These are phyloP conservation scores for Cylindrodendrum hubeiense DNA, from an alignment of 2,329 filamentous ascomycete species.

Conservation along the genomic window DNA sequence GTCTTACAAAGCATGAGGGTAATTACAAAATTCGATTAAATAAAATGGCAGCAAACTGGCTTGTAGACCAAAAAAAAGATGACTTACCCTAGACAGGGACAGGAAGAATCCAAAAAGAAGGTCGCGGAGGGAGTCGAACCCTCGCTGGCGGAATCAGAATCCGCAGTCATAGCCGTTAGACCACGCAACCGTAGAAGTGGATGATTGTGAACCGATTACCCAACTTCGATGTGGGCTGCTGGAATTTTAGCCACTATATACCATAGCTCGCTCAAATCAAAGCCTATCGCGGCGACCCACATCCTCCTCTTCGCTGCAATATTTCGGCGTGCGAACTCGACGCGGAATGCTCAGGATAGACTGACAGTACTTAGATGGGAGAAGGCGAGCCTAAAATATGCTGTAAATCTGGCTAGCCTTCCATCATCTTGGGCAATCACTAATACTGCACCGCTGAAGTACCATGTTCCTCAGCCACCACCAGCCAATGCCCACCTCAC, in stretches of 20 bases:
- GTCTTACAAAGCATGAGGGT: no score
- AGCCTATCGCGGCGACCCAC: no score
- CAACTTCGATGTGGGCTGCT: neutral
- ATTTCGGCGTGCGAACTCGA: no score
- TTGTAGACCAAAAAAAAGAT: neutral
- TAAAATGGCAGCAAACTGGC: neutral
- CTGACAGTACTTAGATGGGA: no score
- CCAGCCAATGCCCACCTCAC: neutral
- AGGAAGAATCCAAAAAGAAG: slow-evolving; percentile 24
- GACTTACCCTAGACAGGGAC: neutral
- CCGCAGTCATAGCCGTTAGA: slow-evolving; percentile 45
- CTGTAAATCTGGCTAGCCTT: no score
- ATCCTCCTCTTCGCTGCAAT: no score
- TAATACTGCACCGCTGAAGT: no score
- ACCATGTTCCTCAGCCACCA: neutral
- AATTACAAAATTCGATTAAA: neutral
- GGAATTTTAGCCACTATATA: neutral
- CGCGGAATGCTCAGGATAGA: no score
- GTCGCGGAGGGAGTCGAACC: slow-evolving; percentile 44
- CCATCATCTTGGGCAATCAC: no score
- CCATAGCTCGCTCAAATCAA: neutral
- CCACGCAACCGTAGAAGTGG: slow-evolving; percentile 35
- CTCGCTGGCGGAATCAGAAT: slow-evolving; percentile 46
- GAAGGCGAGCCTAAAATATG: no score
- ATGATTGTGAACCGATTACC: neutral